Base-by-base conservation (phyloP, 345 rosid genomes). In the Adansonia digitata region DNA sequence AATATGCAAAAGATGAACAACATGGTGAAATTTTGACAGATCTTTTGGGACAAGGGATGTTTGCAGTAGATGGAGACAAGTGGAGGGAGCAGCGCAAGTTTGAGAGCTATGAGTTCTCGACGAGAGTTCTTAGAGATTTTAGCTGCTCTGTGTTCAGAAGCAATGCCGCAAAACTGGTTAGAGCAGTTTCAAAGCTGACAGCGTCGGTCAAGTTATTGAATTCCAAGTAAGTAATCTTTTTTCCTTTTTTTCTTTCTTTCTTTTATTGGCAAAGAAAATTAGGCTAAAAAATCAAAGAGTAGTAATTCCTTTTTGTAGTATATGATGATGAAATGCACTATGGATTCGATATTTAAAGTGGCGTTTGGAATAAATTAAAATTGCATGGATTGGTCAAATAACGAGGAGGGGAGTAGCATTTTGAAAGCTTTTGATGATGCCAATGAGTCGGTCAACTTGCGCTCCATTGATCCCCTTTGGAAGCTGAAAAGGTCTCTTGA, bases 11-110 rank as follows among this genome's bases (percentile, higher is more conserved):
- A 64, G 97, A 97, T 6, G 45, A 20, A 18, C 10, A 7, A 18
- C 71, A 77, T 55, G 74, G 74, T 6, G 79, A 76, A 15, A 75
- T 88, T 6, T 5, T 78, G 0, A 60, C 17, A 0, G 93, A 92
- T 65, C 80, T 94, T 69, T 70, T 92, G 7, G 97, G 98, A 24
- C 80, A 87, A n/a, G 98, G 98, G n/a, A 90, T 94, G 1, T 90
- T 90, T 20, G 79, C 76, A 15, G 96, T 81, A 42, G 91, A 94
- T 74, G 97, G 97, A 22, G 93, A 88, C 2, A 90, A 84, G 75
- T 94, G 97, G 98, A 79, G 74, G 80, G 91, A 89, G 29, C 98
- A 94, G 80, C 84, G 98, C 75, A 94, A 92, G 87, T 84, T 88
- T 0, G 88, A 94, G 0, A 92, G 93, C 78, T 83, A 78, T 31